Evolutionary conservation across 257 asterid genomes (phyloP).

Genomic region (Eustoma russellianum): DNA sequence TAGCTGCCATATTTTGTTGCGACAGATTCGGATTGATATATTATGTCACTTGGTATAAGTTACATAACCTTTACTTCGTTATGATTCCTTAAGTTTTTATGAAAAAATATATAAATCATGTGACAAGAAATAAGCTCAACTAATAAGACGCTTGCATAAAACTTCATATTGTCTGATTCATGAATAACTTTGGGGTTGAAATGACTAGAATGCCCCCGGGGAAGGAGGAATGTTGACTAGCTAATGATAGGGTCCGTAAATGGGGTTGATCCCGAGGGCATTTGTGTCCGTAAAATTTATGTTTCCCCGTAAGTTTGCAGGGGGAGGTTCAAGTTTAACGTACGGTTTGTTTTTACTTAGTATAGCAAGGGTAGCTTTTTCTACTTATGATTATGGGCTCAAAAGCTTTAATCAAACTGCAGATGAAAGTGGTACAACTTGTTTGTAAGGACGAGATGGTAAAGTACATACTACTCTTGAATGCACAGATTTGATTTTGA

Average conservation of each 20-base stretch:
- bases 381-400: constrained; percentile 6
- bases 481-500: background rate
- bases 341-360: constrained; percentile 34
- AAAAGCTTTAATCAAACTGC: constrained; percentile 6
- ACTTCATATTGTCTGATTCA: too few relatives aligned
- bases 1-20: too few relatives aligned
- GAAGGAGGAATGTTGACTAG: constrained; percentile 8
- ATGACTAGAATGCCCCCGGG: constrained; percentile 27
- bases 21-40: too few relatives aligned
- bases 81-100: too few relatives aligned
- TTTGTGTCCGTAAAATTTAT: constrained; percentile 38
- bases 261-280: constrained; percentile 82
- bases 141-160: too few relatives aligned
- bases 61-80: too few relatives aligned
- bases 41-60: too few relatives aligned
- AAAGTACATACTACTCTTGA: background rate
- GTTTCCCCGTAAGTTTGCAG: constrained; percentile 18
- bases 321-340: constrained; percentile 18
- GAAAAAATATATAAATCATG: too few relatives aligned
- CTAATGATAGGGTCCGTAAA: constrained; percentile 34
- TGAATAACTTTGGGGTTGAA: background rate
- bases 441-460: constrained; percentile 1
- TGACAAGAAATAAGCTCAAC: too few relatives aligned
- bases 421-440: constrained; percentile 5
- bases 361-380: constrained; percentile 26